Evolutionary conservation across 352 stramenopile species (phyloP).

Genomic region (Globisporangium irregulare): DNA sequence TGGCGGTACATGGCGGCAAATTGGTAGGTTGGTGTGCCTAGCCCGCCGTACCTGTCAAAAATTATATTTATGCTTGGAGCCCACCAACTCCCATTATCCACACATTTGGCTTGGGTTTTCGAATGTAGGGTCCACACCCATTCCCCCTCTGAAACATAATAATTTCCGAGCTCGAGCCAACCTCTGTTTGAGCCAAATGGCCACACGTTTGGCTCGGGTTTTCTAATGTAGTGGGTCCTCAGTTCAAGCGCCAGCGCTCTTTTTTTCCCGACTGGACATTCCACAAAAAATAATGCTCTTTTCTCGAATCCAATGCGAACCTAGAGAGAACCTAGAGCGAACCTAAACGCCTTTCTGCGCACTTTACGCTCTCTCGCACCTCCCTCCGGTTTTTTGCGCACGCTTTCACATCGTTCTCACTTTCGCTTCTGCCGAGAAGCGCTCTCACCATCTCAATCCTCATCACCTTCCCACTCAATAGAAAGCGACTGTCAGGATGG

Average conservation of each 20-base stretch:
- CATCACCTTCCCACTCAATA: background rate
- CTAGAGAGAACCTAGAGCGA: background rate
- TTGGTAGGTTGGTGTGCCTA: too few relatives aligned
- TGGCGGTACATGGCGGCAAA: too few relatives aligned
- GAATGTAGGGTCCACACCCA: too few relatives aligned
- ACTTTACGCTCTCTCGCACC: background rate
- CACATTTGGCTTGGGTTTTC: background rate
- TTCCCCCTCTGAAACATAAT: too few relatives aligned
- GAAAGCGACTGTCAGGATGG: background rate
- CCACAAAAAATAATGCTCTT: background rate
- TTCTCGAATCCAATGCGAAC: background rate
- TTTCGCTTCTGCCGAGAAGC: conserved; percentile 10
- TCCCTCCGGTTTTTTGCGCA: background rate
- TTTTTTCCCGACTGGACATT: background rate
- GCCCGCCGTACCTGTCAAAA: background rate
- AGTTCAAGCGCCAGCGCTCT: background rate
- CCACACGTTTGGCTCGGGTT: background rate
- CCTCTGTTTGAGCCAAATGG: too few relatives aligned
- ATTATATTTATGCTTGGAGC: background rate
- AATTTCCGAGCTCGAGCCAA: too few relatives aligned
- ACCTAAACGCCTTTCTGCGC: background rate
- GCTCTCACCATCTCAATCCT: background rate
- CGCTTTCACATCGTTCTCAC: background rate
- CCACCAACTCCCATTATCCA: background rate
- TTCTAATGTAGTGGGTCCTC: background rate